Evolutionary conservation across 1,139 yeast species (phyloP).

Genomic region (Yarrowia galli): DNA sequence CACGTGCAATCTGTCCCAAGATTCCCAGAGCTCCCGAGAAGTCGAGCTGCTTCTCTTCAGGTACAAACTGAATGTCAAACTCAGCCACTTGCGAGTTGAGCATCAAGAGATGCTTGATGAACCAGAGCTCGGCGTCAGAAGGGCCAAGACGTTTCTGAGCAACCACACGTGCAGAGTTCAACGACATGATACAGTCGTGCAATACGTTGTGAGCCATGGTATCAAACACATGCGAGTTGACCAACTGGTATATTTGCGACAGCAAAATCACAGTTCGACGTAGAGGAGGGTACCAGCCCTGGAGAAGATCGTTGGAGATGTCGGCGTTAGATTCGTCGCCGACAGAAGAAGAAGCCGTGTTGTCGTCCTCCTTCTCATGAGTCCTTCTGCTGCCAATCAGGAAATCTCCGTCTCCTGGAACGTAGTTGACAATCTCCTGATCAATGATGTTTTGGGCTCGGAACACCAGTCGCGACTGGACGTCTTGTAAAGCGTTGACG

Average conservation of each 20-base stretch:
- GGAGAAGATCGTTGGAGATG: slow-evolving; percentile 52
- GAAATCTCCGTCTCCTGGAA: slow-evolving; percentile 72
- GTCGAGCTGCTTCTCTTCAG: slow-evolving; percentile 76
- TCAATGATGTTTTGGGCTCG: slow-evolving; percentile 78
- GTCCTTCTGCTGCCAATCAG: slow-evolving; percentile 56
- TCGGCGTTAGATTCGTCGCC: slow-evolving; percentile 40
- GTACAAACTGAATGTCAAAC: slow-evolving; percentile 80
- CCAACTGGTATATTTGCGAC: slow-evolving; percentile 79
- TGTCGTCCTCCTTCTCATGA: slow-evolving; percentile 14
- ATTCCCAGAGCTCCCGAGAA: slow-evolving; percentile 61
- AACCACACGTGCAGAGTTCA: slow-evolving; percentile 59
- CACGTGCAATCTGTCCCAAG: slow-evolving; percentile 34
- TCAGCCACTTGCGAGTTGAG: slow-evolving; percentile 73
- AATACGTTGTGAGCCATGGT: slow-evolving; percentile 88
- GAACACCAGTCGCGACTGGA: slow-evolving; percentile 80
- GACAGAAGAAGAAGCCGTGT: not conserved
- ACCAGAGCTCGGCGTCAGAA: slow-evolving; percentile 68
- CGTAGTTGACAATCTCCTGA: slow-evolving; percentile 68
- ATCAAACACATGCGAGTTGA: slow-evolving; percentile 78
- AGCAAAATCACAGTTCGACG: slow-evolving; percentile 72
- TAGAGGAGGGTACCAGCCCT: slow-evolving; percentile 75
- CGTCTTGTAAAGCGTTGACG: slow-evolving; percentile 74
- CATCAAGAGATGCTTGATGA: slow-evolving; percentile 73
- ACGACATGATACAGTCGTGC: slow-evolving; percentile 73
- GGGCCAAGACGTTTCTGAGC: slow-evolving; percentile 55